Evolutionary conservation across 106 monocot genomes (phyloP).

Genomic region (Dioscorea dumetorum): DNA sequence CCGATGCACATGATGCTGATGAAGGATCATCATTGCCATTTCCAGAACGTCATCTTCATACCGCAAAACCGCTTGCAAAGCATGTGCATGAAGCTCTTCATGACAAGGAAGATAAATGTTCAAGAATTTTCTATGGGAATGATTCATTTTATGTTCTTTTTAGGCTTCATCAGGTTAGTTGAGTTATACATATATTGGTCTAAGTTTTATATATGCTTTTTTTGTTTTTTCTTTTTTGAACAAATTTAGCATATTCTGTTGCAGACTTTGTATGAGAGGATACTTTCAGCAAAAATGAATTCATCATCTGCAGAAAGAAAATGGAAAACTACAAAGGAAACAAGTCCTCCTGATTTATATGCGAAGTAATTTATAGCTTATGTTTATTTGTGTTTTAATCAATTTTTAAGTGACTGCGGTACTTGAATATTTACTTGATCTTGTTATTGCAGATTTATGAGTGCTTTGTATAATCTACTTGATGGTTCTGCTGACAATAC

Average conservation of each 20-base stretch:
- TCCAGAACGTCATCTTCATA: constrained; percentile 52
- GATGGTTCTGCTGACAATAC: constrained; percentile 88
- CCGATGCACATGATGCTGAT: constrained; percentile 59
- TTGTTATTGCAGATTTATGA: constrained; percentile 59
- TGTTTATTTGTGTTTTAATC: too few relatives aligned
- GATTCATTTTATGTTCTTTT: constrained; percentile 92
- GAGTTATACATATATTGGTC: background rate
- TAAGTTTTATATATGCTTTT: background rate
- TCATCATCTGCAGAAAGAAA: constrained; percentile 66
- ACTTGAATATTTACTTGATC: background rate
- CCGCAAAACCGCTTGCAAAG: constrained; percentile 74
- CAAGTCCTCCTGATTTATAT: constrained; percentile 61
- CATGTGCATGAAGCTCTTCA: constrained; percentile 48
- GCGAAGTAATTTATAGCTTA: constrained; percentile 40
- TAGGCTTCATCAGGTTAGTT: constrained; percentile 81
- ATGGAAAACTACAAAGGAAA: constrained; percentile 64
- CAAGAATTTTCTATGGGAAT: constrained; percentile 86
- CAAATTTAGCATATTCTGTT: constrained; percentile 4
- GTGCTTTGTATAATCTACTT: constrained; percentile 60
- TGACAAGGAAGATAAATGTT: constrained; percentile 50
- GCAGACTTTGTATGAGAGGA: constrained; percentile 90
- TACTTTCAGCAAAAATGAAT: constrained; percentile 83
- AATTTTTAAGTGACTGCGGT: too few relatives aligned
- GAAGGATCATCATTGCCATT: constrained; percentile 50
- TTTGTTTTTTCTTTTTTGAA: too few relatives aligned